Evolutionary conservation across 225 moss, liverwort and hornwort species (phyloP).

Genomic region (Bryoerythrophyllum caledonicum): DNA sequence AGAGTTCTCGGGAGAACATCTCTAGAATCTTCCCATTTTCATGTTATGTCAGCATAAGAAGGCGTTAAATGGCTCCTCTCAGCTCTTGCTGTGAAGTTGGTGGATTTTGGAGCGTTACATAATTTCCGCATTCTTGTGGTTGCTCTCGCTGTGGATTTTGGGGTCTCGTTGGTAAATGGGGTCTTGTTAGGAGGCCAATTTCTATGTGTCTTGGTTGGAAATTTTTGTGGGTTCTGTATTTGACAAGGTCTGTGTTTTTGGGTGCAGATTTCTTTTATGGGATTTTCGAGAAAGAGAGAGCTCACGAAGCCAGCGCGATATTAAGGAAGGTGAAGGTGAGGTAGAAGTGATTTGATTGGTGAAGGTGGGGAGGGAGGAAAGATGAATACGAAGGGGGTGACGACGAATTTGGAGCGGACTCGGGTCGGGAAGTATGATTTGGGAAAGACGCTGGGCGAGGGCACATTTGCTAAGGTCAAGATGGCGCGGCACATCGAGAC

Average conservation of each 20-base stretch:
- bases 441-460: slow-evolving; percentile 58
- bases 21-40: not conserved
- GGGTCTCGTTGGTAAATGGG: not conserved
- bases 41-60: not conserved
- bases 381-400: slow-evolving; percentile 31
- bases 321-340: slow-evolving; percentile 44
- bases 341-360: slow-evolving; percentile 16
- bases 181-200: no score
- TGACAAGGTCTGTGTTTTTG: not conserved
- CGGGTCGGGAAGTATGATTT: slow-evolving; percentile 62
- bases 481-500: slow-evolving; percentile 49
- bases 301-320: slow-evolving; percentile 37
- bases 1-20: slow-evolving; percentile 4
- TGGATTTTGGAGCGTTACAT: no score
- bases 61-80: no score
- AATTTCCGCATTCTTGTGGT: not conserved
- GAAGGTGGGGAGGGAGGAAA: not conserved
- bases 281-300: slow-evolving; percentile 37
- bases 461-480: slow-evolving; percentile 66
- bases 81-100: no score
- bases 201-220: no score
- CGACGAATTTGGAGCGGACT: slow-evolving; percentile 38
- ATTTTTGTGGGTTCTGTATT: not conserved
- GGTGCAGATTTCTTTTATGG: slow-evolving; percentile 37
- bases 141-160: not conserved